Evolutionary conservation across 306 rosid species (phyloP).

Genomic region (Quercus suber): DNA sequence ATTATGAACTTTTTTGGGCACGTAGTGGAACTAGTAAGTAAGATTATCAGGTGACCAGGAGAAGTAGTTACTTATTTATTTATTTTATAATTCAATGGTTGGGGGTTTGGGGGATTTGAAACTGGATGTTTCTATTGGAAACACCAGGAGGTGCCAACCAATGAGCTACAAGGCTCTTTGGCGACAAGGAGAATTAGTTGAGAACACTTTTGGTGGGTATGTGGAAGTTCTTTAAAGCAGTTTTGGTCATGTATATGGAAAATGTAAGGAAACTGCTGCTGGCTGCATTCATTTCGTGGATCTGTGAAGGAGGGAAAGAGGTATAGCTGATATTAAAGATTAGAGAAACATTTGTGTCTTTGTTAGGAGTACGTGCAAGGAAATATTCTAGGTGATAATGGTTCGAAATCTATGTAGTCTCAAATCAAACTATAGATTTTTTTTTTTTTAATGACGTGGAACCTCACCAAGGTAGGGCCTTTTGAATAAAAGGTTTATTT

Average conservation of each 20-base stretch:
- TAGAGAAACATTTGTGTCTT: background rate
- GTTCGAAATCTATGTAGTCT: background rate
- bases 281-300: background rate
- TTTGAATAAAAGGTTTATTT: background rate
- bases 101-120: too few species aligned
- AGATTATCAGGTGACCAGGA: background rate
- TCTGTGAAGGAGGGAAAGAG: too few species aligned
- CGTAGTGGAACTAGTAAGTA: background rate
- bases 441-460: background rate
- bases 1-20: too few species aligned
- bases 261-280: background rate
- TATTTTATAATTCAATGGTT: too few species aligned
- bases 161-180: too few species aligned
- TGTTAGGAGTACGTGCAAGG: background rate
- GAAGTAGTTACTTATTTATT: background rate
- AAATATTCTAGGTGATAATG: background rate
- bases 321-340: too few species aligned
- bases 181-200: background rate
- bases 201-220: background rate
- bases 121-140: too few species aligned
- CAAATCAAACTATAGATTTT: background rate
- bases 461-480: too few species aligned
- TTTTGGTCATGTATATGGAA: background rate
- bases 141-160: too few species aligned
- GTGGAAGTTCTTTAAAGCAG: background rate